Conservation (phyloP, 2,329 filamentous ascomycete genomes). For the Chalaropsis ovoidea region DNA sequence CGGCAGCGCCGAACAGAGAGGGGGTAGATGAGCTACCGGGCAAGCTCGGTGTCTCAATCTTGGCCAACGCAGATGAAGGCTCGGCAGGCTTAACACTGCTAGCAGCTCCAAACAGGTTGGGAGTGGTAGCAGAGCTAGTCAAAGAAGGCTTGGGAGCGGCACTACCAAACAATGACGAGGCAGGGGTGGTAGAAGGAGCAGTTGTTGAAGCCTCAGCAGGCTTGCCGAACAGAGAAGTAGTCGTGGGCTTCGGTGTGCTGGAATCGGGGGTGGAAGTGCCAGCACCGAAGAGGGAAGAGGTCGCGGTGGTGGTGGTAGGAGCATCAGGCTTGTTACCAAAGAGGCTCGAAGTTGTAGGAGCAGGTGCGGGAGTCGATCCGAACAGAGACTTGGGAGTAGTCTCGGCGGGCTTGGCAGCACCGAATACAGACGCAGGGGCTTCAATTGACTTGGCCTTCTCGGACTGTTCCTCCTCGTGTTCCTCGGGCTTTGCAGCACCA, state of each 20-base stretch:
- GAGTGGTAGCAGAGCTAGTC: conserved; percentile 16
- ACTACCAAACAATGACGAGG: conserved; percentile 15
- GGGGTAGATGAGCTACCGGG: conserved; percentile 29
- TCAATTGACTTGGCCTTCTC: conserved; percentile 26
- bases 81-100: conserved; percentile 29
- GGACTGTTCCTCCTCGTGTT: conserved; percentile 10
- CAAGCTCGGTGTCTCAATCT: conserved; percentile 8
- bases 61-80: conserved; percentile 28
- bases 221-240: conserved; percentile 14
- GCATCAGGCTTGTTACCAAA: conserved; percentile 22
- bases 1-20: conserved; percentile 33
- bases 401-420: conserved; percentile 17
- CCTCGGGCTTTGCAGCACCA: conserved; percentile 31
- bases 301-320: not conserved
- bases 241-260: not conserved
- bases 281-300: conserved; percentile 9
- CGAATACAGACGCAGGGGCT: conserved; percentile 28
- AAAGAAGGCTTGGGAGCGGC: conserved; percentile 11
- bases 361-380: conserved; percentile 9
- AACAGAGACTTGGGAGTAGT: conserved; percentile 24
- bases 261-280: not conserved
- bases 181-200: not conserved
- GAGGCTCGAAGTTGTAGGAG: conserved; percentile 21
- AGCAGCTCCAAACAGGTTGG: conserved; percentile 24
- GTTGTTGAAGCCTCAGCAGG: not conserved